Evolutionary conservation across 2,329 filamentous ascomycete genomes (phyloP), one percentile per base, ranked within the genome.

Genomic region (Colletotrichum orchidophilum): DNA sequence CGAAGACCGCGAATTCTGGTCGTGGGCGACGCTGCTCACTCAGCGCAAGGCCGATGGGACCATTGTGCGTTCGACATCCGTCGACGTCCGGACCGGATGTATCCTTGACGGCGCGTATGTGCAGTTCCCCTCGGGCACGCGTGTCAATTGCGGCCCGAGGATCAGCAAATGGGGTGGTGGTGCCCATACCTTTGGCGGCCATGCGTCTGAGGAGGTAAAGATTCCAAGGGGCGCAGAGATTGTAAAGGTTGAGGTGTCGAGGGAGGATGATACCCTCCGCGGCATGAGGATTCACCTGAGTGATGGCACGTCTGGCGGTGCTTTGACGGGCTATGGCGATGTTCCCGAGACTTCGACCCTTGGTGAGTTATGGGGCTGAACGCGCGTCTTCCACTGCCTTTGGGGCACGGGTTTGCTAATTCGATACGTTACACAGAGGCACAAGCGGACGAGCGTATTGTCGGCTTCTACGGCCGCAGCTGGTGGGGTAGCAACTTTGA

Each of bases 401-500:
- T 21, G 24, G 3, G 24, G 18, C 12, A 35, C n/a, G n/a, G n/a
- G n/a, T n/a, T n/a, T 21, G 11, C 66, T 64, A 64, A 68, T 70
- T 75, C 18, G 64, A 13, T 3, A n/a, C n/a, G 2, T 27, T 1
- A 1, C 8, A 18, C 80, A 74, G 78, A 79, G 62, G 78, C 81
- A 1, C 76, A 71, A 1, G 52, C 70, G 0, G 77, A 79, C 29
- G 81, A 87, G 61, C 78, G 78, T 13, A 82, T 87, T 54, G 78
- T 87, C 9, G 85, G 85, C 0, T 87, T 87, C 72, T 86, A 78
- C 68, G 85, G 85, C 2, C 76, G 74, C 59, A 85, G 81, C 66
- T 73, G 75, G 59, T 64, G 65, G 69, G 65, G 65, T 1, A 8
- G 13, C 8, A 15, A 31, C 5, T 75, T 74, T 12, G 75, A 73